Evolutionary conservation across 2,329 filamentous ascomycete genomes (phyloP).

Genomic region (Hirsutella rhossiliensis): DNA sequence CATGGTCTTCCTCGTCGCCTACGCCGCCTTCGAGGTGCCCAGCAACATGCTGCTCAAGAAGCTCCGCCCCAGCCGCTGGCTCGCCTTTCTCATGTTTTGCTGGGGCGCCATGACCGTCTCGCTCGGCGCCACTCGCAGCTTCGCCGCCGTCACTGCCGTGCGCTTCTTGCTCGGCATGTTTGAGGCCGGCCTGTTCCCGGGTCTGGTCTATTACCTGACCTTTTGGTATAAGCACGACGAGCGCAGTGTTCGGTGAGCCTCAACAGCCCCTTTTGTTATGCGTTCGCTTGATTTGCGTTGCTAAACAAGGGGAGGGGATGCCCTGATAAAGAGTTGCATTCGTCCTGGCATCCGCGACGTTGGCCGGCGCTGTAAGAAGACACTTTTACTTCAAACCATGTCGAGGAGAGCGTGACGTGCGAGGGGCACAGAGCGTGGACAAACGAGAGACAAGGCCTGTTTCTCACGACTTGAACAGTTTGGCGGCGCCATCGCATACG

Average conservation of each 20-base stretch:
- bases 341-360: constrained; percentile 48
- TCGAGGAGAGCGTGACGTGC: too few species aligned
- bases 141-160: constrained; percentile 50
- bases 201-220: constrained; percentile 54
- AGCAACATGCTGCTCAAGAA: constrained; percentile 56
- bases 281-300: neutral
- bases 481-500: constrained; percentile 61
- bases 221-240: constrained; percentile 64
- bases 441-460: too few species aligned
- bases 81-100: constrained; percentile 52
- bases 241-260: constrained; percentile 36
- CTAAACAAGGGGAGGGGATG: neutral
- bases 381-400: too few species aligned
- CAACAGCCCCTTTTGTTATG: neutral
- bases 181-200: constrained; percentile 55
- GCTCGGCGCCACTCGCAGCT: constrained; percentile 51
- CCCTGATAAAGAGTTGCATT: constrained; percentile 43
- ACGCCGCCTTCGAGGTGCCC: constrained; percentile 49
- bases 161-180: constrained; percentile 56
- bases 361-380: too few species aligned
- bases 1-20: constrained; percentile 50
- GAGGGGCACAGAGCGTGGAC: too few species aligned
- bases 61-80: constrained; percentile 48
- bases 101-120: constrained; percentile 59
- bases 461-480: constrained; percentile 24